These are phyloP conservation scores for Rhizoclosmatium sp. DNA, from an alignment of 192 early-diverging fungal genomes.

Conservation along the genomic window DNA sequence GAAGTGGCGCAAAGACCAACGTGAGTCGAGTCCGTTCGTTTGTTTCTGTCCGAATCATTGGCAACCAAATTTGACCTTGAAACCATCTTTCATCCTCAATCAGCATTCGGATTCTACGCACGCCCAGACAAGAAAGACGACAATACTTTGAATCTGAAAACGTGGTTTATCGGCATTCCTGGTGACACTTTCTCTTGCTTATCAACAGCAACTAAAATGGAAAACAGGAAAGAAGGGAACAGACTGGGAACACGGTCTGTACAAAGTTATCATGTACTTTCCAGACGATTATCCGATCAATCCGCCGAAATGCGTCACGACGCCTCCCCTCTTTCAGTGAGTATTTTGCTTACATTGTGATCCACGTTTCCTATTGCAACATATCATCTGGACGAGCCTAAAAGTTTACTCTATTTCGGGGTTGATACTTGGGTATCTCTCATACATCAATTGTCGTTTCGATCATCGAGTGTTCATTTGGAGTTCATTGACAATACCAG, in stretches of 20 bases:
- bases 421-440: not conserved
- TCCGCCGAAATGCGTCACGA: slow-evolving; percentile 76
- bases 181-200: slow-evolving; percentile 65
- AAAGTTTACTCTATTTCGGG: not conserved
- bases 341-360: too few species aligned
- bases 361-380: too few species aligned
- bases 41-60: slow-evolving; percentile 71
- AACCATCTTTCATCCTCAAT: slow-evolving; percentile 61
- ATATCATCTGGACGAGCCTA: too few species aligned
- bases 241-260: slow-evolving; percentile 87
- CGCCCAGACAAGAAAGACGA: slow-evolving; percentile 82
- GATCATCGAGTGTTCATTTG: not conserved
- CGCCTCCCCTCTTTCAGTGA: slow-evolving; percentile 31
- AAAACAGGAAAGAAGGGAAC: slow-evolving; percentile 52
- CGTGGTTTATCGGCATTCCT: slow-evolving; percentile 81
- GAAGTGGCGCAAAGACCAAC: slow-evolving; percentile 97
- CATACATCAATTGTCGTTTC: not conserved
- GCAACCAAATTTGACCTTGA: slow-evolving; percentile 87
- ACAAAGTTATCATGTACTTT: slow-evolving; percentile 83
- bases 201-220: not conserved
- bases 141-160: slow-evolving; percentile 80
- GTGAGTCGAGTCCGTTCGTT: slow-evolving; percentile 38
- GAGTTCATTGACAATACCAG: not conserved
- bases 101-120: slow-evolving; percentile 84
- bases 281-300: slow-evolving; percentile 86